phyloP scores from a whole-genome alignment of 768 basidiomycete species.

The Panellus pusillus region DNA sequence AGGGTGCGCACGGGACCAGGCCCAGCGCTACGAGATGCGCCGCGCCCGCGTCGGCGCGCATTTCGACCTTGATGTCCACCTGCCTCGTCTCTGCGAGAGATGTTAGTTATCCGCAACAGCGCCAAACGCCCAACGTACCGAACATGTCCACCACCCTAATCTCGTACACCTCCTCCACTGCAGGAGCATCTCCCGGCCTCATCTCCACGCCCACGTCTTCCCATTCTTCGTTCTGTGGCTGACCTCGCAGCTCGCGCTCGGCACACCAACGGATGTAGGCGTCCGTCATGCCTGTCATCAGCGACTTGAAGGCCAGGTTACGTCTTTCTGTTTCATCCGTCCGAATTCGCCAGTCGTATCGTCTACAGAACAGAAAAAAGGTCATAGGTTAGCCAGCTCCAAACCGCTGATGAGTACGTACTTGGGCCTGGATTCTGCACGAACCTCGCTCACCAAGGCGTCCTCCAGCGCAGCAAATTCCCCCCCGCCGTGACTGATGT shows the following conservation, averaged over 20 bases:
- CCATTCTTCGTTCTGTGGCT: not conserved
- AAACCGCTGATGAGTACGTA: too few relatives aligned
- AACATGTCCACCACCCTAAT: conserved; percentile 4
- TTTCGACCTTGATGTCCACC: not conserved
- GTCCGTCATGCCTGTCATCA: not conserved
- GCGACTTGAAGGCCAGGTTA: not conserved
- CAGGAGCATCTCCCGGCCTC: not conserved
- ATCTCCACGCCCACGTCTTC: not conserved
- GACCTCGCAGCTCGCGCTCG: not conserved
- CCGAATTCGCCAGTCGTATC: not conserved
- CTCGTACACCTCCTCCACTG: not conserved
- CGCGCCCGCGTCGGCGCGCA: not conserved
- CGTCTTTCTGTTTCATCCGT: not conserved
- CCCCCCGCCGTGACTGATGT: conserved; percentile 1
- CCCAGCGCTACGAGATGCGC: conserved; percentile 2
- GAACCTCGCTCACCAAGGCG: not conserved
- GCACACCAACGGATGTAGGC: not conserved
- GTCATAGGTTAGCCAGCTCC: too few relatives aligned
- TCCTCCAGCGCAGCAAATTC: not conserved
- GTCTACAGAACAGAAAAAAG: too few relatives aligned
- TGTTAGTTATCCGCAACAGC: not conserved
- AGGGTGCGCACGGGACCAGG: conserved; percentile 14
- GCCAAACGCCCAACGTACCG: not conserved
- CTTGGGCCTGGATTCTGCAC: not conserved
- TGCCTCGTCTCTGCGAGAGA: not conserved